Evolutionary conservation across 2,329 filamentous ascomycete genomes (phyloP).

Genomic region (Purpureocillium takamizusanense): DNA sequence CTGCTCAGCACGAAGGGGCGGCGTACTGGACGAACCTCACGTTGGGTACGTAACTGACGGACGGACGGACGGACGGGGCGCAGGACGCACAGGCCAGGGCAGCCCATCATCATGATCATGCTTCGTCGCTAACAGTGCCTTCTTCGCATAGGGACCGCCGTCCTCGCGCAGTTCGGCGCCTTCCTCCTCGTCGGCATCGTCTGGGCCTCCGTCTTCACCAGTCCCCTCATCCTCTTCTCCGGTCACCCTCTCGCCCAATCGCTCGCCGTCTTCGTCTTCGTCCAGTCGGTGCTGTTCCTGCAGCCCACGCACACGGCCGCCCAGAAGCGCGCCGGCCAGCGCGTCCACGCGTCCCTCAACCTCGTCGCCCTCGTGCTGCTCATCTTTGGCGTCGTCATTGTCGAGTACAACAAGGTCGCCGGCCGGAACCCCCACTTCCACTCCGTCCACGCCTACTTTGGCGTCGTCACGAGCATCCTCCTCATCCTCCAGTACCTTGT

Average conservation of each 20-base stretch:
- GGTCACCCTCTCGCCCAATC: conserved; percentile 69
- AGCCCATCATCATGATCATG: too few species aligned
- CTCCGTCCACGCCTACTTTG: conserved; percentile 73
- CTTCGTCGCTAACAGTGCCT: too few species aligned
- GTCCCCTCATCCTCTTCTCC: conserved; percentile 71
- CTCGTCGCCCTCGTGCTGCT: conserved; percentile 53
- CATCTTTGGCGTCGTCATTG: conserved; percentile 56
- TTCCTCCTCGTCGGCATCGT: conserved; percentile 67
- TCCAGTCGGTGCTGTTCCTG: conserved; percentile 73
- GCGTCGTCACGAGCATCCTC: conserved; percentile 63
- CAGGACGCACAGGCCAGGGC: too few species aligned
- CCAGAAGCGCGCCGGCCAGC: conserved; percentile 58
- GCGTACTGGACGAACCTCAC: conserved; percentile 63
- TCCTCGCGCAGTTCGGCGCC: conserved; percentile 70
- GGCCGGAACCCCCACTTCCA: conserved; percentile 64
- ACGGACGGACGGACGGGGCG: too few species aligned
- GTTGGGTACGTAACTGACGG: conserved; percentile 64
- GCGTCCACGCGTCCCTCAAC: conserved; percentile 63
- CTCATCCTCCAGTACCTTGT: conserved; percentile 66
- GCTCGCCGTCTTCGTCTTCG: conserved; percentile 62
- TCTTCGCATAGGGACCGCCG: conserved; percentile 60
- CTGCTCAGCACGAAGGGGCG: conserved; percentile 55
- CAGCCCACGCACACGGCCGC: conserved; percentile 74
- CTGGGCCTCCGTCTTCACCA: conserved; percentile 68
- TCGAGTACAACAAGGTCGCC: conserved; percentile 76